These are phyloP conservation scores for Boletus barrowsii DNA, from an alignment of 768 basidiomycete genomes.

Conservation along the genomic window DNA sequence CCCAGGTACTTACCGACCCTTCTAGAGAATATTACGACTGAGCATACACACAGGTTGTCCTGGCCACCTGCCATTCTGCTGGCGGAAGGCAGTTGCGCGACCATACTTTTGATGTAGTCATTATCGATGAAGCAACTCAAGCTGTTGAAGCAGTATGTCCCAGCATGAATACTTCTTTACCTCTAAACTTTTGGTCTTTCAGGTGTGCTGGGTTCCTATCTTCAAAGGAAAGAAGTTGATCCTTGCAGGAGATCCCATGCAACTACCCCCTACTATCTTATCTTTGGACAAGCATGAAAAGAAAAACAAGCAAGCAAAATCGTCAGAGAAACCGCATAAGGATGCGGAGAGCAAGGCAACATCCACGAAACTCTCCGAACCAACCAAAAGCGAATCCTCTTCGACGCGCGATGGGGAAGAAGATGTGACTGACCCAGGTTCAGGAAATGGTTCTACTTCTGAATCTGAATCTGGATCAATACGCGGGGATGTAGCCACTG, in stretches of 20 bases:
- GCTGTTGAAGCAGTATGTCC: slow-evolving; percentile 82
- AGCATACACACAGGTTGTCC: slow-evolving; percentile 55
- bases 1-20: slow-evolving; percentile 49
- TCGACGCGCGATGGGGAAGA: not conserved
- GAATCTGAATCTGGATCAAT: slow-evolving; percentile 18
- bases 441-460: slow-evolving; percentile 4
- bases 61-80: slow-evolving; percentile 93
- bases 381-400: not conserved
- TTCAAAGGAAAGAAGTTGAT: slow-evolving; percentile 88
- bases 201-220: slow-evolving; percentile 87
- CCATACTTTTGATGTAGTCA: slow-evolving; percentile 83
- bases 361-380: not conserved
- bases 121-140: slow-evolving; percentile 98
- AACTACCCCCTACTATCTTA: slow-evolving; percentile 90
- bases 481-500: slow-evolving; percentile 18
- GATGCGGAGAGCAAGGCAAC: not conserved
- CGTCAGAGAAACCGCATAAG: not conserved
- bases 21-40: not conserved
- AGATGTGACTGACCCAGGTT: slow-evolving; percentile 4
- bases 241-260: slow-evolving; percentile 92
- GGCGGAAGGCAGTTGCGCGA: slow-evolving; percentile 80
- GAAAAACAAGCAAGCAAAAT: slow-evolving; percentile 15
- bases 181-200: not conserved
- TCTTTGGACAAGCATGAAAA: slow-evolving; percentile 51
- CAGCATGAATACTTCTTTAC: not conserved